Evolutionary conservation across 2,329 filamentous ascomycete species (phyloP).

Genomic region (Ceratocystis destructans): DNA sequence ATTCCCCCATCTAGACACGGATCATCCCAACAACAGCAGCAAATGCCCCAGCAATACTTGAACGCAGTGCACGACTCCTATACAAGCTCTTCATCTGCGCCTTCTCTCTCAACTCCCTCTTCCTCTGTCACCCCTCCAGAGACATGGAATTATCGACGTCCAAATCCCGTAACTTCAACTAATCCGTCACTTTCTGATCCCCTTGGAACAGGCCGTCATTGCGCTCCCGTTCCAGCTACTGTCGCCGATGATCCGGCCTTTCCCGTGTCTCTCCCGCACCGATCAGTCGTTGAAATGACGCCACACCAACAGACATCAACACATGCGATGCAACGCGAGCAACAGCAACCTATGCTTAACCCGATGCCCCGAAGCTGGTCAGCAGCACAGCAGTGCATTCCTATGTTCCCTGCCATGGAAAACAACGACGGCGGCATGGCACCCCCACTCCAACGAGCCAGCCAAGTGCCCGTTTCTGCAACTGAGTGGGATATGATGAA

Average conservation of each 20-base stretch:
- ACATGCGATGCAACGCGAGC: background rate
- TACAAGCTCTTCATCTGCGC: background rate
- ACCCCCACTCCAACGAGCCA: background rate
- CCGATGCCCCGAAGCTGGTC: constrained; percentile 4
- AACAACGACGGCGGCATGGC: background rate
- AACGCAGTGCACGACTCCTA: background rate
- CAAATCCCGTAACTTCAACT: background rate
- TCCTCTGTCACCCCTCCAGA: constrained; percentile 12
- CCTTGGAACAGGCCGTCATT: constrained; percentile 1
- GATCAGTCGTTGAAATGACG: constrained; percentile 1
- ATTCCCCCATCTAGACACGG: background rate
- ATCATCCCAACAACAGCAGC: constrained; percentile 7
- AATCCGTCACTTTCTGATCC: background rate
- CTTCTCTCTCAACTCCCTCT: constrained; percentile 6
- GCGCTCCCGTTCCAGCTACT: background rate
- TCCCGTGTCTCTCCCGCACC: constrained; percentile 12
- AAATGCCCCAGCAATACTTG: constrained; percentile 4
- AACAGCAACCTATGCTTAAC: background rate
- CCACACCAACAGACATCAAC: background rate
- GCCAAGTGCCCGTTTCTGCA: background rate
- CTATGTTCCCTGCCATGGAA: constrained; percentile 6
- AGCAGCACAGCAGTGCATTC: background rate
- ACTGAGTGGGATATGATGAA: background rate
- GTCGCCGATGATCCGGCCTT: constrained; percentile 7
- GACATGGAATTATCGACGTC: constrained; percentile 8